Percentiles rank a stretch among this genome's conserved stretches.
Conservation (phyloP, 495 filamentous ascomycete species). For the Halenospora varia region DNA sequence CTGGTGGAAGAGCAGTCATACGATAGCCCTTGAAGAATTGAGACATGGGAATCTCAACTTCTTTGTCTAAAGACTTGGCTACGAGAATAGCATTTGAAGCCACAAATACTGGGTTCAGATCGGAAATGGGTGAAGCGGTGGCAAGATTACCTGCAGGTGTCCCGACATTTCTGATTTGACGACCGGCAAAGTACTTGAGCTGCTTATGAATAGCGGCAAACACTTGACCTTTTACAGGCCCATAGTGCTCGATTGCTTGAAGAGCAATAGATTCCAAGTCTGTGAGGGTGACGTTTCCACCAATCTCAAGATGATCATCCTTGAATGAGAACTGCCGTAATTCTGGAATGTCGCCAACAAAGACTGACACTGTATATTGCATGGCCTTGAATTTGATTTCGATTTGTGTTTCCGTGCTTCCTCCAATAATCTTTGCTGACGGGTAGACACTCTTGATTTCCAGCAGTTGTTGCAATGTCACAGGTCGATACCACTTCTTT, state of each 20-base stretch:
- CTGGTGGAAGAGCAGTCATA: constrained; percentile 71
- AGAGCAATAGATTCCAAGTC: constrained; percentile 72
- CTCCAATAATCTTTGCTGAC: constrained; percentile 88
- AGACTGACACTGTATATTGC: constrained; percentile 86
- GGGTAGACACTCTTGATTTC: constrained; percentile 87
- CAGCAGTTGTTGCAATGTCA: constrained; percentile 79
- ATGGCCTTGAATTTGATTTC: constrained; percentile 97
- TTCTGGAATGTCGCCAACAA: constrained; percentile 89
- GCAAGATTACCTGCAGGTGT: constrained; percentile 94
- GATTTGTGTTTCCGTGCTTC: constrained; percentile 95
- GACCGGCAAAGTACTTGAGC: constrained; percentile 86
- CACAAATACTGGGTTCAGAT: constrained; percentile 92
- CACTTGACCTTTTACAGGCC: constrained; percentile 63
- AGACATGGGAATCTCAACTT: constrained; percentile 82
- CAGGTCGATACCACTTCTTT: constrained; percentile 90
- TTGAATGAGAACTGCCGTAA: constrained; percentile 73
- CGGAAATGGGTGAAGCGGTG: constrained; percentile 93
- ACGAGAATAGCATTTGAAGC: constrained; percentile 78
- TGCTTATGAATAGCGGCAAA: constrained; percentile 74
- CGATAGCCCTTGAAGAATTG: constrained; percentile 92
- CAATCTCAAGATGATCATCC: constrained; percentile 78
- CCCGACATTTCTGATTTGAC: constrained; percentile 95
- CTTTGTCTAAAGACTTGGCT: constrained; percentile 66
- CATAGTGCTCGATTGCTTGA: constrained; percentile 78
- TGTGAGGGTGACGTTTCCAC: constrained; percentile 87